phyloP scores from a whole-genome alignment of 148 eudicot genomes.

The Vaccinium darrowii region DNA sequence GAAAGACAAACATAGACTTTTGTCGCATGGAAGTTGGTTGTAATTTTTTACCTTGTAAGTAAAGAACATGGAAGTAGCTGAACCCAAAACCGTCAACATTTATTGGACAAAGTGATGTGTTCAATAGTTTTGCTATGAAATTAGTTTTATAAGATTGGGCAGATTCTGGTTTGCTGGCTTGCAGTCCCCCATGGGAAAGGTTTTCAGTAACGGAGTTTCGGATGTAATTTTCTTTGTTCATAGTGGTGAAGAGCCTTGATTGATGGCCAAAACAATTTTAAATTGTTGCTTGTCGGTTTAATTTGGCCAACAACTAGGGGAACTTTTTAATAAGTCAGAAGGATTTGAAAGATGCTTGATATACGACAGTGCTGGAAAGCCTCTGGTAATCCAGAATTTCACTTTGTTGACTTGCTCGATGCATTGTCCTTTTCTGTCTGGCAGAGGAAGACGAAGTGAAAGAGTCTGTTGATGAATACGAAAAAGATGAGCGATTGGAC shows the following conservation, averaged over 20 bases:
- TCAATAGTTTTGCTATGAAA: background rate
- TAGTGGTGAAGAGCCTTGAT: background rate
- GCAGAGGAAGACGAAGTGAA: constrained; percentile 83
- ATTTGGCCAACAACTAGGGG: background rate
- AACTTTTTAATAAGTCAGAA: background rate
- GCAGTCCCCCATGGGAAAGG: background rate
- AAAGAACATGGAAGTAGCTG: background rate
- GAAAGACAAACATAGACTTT: background rate
- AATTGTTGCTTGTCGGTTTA: constrained; percentile 3
- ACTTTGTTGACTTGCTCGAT: constrained; percentile 39
- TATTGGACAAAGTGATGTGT: background rate
- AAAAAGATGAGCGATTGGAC: constrained; percentile 82
- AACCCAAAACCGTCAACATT: background rate
- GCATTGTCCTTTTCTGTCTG: constrained; percentile 43
- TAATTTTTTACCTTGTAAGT: background rate
- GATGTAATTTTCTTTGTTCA: background rate
- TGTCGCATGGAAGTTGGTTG: background rate
- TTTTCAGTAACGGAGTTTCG: background rate
- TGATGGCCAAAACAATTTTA: constrained; percentile 8
- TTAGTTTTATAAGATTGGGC: background rate
- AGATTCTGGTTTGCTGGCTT: background rate
- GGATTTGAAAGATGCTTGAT: constrained; percentile 7
- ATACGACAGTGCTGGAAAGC: constrained; percentile 3
- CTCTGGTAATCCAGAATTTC: background rate
- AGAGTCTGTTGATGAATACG: constrained; percentile 78